A percentile compares a stretch with the other conserved stretches of the same genome.
These are phyloP conservation scores for Aspergillus taichungensis DNA, from an alignment of 495 filamentous ascomycete genomes.

Conservation along the genomic window DNA sequence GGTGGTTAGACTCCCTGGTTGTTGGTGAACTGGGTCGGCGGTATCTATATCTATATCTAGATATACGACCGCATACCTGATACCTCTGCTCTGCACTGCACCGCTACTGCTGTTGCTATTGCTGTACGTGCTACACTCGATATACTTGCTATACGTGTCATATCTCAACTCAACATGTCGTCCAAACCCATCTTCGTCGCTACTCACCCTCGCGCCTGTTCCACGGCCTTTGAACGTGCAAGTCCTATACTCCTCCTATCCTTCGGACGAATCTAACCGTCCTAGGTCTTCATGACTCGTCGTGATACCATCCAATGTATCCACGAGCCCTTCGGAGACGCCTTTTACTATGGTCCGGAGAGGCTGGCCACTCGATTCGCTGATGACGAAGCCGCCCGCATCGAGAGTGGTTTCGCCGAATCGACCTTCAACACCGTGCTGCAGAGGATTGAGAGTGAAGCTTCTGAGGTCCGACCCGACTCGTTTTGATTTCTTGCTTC, in stretches of 20 bases:
- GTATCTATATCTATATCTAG: background rate
- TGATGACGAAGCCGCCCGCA: constrained; percentile 58
- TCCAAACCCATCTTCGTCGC: constrained; percentile 81
- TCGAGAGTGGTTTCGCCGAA: constrained; percentile 64
- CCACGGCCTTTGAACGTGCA: constrained; percentile 92
- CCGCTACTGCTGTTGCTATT: background rate
- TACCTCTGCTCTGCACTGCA: background rate
- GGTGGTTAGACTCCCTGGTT: constrained; percentile 16
- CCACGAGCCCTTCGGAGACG: constrained; percentile 95
- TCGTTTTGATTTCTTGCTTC: constrained; percentile 20
- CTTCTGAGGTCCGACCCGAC: constrained; percentile 54
- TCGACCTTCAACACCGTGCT: constrained; percentile 71
- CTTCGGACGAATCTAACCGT: constrained; percentile 2
- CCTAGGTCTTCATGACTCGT: constrained; percentile 91
- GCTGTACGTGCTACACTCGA: background rate
- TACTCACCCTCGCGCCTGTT: constrained; percentile 89
- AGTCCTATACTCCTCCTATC: constrained; percentile 6
- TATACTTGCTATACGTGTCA: background rate
- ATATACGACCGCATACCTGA: background rate
- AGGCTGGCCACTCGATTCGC: constrained; percentile 67
- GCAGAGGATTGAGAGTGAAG: constrained; percentile 57
- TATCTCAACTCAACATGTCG: constrained; percentile 47
- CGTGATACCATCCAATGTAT: constrained; percentile 67
- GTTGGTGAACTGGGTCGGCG: constrained; percentile 3
- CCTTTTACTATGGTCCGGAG: constrained; percentile 92